Evolutionary conservation across 495 filamentous ascomycete genomes (phyloP), one percentile per base, ranked within the genome.

Genomic region (Thozetella sp.): DNA sequence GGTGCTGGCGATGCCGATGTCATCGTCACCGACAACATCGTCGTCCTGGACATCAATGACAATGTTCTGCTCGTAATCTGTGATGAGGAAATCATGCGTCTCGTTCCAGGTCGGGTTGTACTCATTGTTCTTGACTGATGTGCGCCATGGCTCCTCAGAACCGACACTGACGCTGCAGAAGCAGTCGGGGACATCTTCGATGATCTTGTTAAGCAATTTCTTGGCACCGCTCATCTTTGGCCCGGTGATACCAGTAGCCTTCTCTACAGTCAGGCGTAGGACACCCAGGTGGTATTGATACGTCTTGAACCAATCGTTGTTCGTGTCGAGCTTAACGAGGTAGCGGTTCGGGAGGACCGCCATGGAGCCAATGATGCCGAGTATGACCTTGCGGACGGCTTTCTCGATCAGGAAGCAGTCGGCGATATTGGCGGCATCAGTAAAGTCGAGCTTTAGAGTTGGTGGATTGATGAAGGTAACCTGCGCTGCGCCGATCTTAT

Each of bases 381-480:
- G 60, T 26, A 77, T 67, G 13, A 72, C 63, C 22, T 73, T 73
- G 56, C 67, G 69, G 11, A 80, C 63, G 11, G 63, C 53, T 0
- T 67, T 68, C 50, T 76, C 62, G 56, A 78, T 69, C 26, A 72
- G 4, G 25, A 50, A 60, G 51, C 68, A 63, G 67, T 75, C 72
- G 65, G 74, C 75, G 53, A 78, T 61, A 59, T 69, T 59, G 25
- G 71, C 75, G 1, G 72, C 75, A 56, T 76, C 73, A 45, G 76
- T 78, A 61, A 70, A 80, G 63, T 67, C 59, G 22, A 80, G 62
- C 26, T 73, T 67, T 34, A 80, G 66, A 23, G 56, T 65, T 22
- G 76, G 75, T 6, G 64, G 67, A 65, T 80, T 77, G 66, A 80
- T 72, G 64, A 80, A 80, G 56, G 75, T 58, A 0, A 78, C 65